Conservation (phyloP, 1,139 yeast genomes). For the Kodamaea plutei region DNA sequence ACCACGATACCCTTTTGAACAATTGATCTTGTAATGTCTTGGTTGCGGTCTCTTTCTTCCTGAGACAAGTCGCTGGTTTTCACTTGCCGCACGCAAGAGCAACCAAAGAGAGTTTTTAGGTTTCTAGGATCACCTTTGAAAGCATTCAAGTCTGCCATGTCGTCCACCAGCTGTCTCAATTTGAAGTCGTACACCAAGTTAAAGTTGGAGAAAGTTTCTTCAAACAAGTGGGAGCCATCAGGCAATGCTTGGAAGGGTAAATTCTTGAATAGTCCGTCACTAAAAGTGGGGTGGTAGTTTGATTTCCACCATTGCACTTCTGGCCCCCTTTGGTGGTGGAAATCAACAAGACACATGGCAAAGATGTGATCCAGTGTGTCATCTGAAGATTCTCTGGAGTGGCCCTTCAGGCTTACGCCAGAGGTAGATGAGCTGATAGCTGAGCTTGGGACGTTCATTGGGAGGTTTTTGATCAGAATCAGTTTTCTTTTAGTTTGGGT, state of each 20-base stretch:
- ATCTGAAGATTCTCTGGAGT: slow-evolving; percentile 6
- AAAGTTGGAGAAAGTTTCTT: slow-evolving; percentile 90
- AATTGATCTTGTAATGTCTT: slow-evolving; percentile 78
- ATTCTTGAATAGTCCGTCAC: slow-evolving; percentile 68
- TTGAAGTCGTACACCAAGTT: slow-evolving; percentile 74
- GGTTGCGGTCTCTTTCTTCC: slow-evolving; percentile 46
- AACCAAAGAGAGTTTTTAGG: slow-evolving; percentile 79
- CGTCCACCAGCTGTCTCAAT: slow-evolving; percentile 42
- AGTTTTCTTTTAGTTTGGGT: slow-evolving; percentile 14
- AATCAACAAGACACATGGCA: slow-evolving; percentile 87
- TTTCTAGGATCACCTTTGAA: slow-evolving; percentile 44
- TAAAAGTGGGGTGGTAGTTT: slow-evolving; percentile 41
- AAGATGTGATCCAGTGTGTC: slow-evolving; percentile 43
- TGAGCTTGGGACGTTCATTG: slow-evolving; percentile 10
- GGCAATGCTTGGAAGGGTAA: slow-evolving; percentile 93
- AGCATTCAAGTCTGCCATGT: slow-evolving; percentile 39
- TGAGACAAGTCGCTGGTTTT: slow-evolving; percentile 53
- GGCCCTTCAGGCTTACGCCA: neutral
- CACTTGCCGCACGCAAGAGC: slow-evolving; percentile 88
- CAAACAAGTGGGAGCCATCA: slow-evolving; percentile 89
- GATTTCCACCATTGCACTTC: slow-evolving; percentile 93
- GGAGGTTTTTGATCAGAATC: slow-evolving; percentile 37
- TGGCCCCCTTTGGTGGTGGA: slow-evolving; percentile 93
- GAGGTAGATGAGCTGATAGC: neutral
- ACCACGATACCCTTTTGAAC: slow-evolving; percentile 92